Conservation (phyloP, 441 rosid species). For the Adansonia madagascariensis region DNA sequence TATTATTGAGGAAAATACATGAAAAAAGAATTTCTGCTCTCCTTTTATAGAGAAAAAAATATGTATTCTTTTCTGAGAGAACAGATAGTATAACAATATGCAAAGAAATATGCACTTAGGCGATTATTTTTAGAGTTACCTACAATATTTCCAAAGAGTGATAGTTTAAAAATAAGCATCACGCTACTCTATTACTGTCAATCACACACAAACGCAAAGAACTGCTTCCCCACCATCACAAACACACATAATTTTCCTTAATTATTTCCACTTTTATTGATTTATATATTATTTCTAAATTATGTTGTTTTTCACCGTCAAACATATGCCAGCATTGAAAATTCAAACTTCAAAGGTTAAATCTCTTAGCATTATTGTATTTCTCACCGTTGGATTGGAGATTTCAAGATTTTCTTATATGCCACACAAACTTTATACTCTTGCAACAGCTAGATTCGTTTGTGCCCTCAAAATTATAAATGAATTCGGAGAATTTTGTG, state of each 20-base stretch:
- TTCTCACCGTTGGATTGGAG: background rate
- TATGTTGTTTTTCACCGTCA: background rate
- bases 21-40: background rate
- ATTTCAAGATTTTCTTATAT: background rate
- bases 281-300: background rate
- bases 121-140: background rate
- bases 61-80: background rate
- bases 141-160: background rate
- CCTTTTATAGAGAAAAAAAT: background rate
- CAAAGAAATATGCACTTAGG: background rate
- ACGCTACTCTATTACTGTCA: background rate
- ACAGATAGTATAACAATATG: background rate
- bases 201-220: background rate
- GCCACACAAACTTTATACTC: background rate
- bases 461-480: background rate
- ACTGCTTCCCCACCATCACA: background rate
- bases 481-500: background rate
- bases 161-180: conserved; percentile 7
- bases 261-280: background rate
- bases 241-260: background rate
- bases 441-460: background rate
- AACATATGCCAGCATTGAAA: background rate
- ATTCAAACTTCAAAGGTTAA: background rate
- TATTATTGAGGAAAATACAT: background rate
- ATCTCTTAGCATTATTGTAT: background rate